phyloP scores from a whole-genome alignment of 768 basidiomycete species.

The Asterophora lycoperdoides region DNA sequence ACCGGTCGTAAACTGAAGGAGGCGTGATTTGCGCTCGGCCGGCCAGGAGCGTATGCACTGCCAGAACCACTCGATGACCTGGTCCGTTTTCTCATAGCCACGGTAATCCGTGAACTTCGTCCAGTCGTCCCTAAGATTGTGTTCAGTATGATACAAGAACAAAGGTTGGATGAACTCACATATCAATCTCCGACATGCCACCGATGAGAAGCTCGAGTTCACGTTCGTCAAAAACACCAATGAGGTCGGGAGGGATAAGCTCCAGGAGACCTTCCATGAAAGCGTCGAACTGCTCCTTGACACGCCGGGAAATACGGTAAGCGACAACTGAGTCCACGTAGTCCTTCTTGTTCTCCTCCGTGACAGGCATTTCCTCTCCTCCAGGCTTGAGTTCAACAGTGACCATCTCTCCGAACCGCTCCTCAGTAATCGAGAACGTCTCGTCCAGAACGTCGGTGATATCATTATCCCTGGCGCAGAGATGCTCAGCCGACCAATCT shows the following conservation, averaged over 20 bases:
- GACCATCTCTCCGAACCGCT: conserved; percentile 70
- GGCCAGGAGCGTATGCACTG: conserved; percentile 89
- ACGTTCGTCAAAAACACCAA: conserved; percentile 88
- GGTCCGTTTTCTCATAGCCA: conserved; percentile 79
- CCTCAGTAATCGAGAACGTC: conserved; percentile 67
- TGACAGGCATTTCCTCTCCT: conserved; percentile 59
- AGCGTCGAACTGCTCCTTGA: conserved; percentile 79
- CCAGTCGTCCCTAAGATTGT: conserved; percentile 70
- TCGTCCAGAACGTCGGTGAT: conserved; percentile 74
- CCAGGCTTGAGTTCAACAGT: conserved; percentile 62
- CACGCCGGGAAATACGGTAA: conserved; percentile 78
- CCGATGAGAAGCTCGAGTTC: conserved; percentile 88
- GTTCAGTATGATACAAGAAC: conserved; percentile 1
- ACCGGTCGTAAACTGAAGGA: conserved; percentile 86
- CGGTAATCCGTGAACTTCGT: conserved; percentile 92
- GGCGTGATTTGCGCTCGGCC: conserved; percentile 78
- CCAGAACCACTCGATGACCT: conserved; percentile 96
- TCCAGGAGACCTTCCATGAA: conserved; percentile 86
- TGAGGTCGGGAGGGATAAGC: conserved; percentile 75
- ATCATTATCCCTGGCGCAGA: conserved; percentile 55
- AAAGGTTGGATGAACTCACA: conserved; percentile 38
- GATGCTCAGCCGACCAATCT: neutral
- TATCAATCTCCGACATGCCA: conserved; percentile 90
- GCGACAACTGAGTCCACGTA: conserved; percentile 76
- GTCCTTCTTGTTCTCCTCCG: conserved; percentile 73